Percentiles rank a stretch among this genome's conserved stretches.
Conservation (phyloP, 768 basidiomycete genomes). For the Kwoniella sp. region DNA sequence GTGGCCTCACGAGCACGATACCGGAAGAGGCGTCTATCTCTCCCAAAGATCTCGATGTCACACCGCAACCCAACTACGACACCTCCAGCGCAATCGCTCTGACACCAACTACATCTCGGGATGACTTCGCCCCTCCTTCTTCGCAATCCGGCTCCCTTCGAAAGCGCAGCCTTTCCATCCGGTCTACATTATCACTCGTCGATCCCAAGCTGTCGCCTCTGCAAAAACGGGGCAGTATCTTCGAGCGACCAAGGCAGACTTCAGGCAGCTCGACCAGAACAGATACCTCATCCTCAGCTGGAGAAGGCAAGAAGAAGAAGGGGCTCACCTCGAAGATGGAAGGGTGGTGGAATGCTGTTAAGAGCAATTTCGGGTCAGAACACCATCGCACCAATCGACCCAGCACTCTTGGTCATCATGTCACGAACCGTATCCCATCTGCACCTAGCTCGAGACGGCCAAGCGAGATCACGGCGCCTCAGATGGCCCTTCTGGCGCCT, state of each 20-base stretch:
- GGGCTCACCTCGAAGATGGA: constrained; percentile 54
- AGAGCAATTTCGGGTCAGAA: constrained; percentile 52
- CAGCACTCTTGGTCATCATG: constrained; percentile 21
- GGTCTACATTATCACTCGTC: constrained; percentile 32
- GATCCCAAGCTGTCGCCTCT: constrained; percentile 41
- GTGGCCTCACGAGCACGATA: constrained; percentile 7
- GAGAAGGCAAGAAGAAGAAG: constrained; percentile 39
- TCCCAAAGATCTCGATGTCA: constrained; percentile 13
- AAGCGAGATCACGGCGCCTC: constrained; percentile 27
- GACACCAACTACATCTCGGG: constrained; percentile 40
- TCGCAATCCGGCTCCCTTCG: constrained; percentile 9
- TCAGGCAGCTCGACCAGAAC: constrained; percentile 41
- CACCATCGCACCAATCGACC: constrained; percentile 19
- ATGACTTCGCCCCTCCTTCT: constrained; percentile 26
- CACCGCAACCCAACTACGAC: constrained; percentile 28
- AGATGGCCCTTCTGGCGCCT: constrained; percentile 30
- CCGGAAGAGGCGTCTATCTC: constrained; percentile 14
- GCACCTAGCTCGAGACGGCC: constrained; percentile 45
- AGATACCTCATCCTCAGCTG: constrained; percentile 22
- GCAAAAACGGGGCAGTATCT: constrained; percentile 30
- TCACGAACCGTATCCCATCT: constrained; percentile 38
- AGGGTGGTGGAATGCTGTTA: constrained; percentile 57
- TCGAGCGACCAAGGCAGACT: constrained; percentile 39
- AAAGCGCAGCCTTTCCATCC: constrained; percentile 37
- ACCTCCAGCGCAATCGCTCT: constrained; percentile 34